Percentiles rank a stretch among this genome's conserved stretches.
These are phyloP conservation scores for Gastrodia elata DNA, from an alignment of 106 monocot species.

Conservation along the genomic window DNA sequence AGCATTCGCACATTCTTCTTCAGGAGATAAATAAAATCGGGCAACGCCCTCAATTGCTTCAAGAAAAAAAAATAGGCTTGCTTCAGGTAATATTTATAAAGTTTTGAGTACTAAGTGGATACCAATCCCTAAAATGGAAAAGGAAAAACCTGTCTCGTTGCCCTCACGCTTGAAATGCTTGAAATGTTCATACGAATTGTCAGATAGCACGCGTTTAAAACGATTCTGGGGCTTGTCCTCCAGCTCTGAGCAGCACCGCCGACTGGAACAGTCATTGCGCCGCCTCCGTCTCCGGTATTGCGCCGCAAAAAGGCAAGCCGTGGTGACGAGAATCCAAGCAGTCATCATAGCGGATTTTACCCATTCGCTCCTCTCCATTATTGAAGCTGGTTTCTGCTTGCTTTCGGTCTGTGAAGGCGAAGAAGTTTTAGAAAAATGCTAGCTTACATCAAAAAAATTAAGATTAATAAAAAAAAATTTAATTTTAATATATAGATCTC, in stretches of 20 bases:
- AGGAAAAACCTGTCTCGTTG: conserved; percentile 21
- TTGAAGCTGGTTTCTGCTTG: not conserved
- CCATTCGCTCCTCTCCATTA: conserved; percentile 5
- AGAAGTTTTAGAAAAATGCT: too few relatives aligned
- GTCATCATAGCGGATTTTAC: conserved; percentile 8
- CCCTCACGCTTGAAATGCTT: conserved; percentile 38
- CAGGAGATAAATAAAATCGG: too few relatives aligned
- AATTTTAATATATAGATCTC: too few relatives aligned
- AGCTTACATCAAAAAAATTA: too few relatives aligned
- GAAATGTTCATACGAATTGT: conserved; percentile 47
- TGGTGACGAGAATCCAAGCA: conserved; percentile 11
- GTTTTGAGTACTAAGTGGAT: too few relatives aligned
- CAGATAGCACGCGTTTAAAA: conserved; percentile 52
- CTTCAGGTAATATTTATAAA: too few relatives aligned
- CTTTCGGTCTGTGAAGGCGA: not conserved
- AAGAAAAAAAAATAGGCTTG: too few relatives aligned
- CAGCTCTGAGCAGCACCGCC: conserved; percentile 19
- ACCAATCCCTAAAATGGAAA: too few relatives aligned
- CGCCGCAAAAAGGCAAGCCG: conserved; percentile 7
- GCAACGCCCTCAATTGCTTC: too few relatives aligned
- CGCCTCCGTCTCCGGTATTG: conserved; percentile 19
- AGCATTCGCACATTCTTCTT: too few relatives aligned
- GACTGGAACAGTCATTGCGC: not conserved
- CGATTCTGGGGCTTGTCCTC: conserved; percentile 50
- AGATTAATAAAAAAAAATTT: too few relatives aligned